Percentiles rank a stretch among this genome's conserved stretches.
Conservation (phyloP, 1,139 yeast species). For the Debaryomyces singareniensis region DNA sequence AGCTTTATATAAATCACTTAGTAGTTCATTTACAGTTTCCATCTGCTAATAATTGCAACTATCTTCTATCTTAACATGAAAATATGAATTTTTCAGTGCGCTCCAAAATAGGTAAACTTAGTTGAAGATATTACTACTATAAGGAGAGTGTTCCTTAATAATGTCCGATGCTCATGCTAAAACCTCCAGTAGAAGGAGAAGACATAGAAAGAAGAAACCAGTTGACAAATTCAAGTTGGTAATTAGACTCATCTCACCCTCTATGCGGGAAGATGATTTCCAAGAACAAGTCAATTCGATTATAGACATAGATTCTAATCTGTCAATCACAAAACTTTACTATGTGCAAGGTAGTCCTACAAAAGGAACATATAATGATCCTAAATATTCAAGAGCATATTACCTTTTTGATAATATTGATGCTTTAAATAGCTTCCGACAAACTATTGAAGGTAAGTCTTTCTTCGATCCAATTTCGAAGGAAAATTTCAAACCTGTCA, state of each 20-base stretch:
- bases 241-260: slow-evolving; percentile 16
- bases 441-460: slow-evolving; percentile 13
- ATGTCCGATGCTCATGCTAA: too few species aligned
- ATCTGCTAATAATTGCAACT: too few species aligned
- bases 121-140: too few species aligned
- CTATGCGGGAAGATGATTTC: slow-evolving; percentile 13
- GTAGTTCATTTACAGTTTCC: slow-evolving; percentile 5
- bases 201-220: too few species aligned
- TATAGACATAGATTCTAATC: slow-evolving; percentile 4
- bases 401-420: slow-evolving; percentile 13
- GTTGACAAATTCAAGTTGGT: slow-evolving; percentile 9
- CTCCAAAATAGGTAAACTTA: too few species aligned
- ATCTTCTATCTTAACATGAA: too few species aligned
- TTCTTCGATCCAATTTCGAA: slow-evolving; percentile 15
- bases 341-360: slow-evolving; percentile 16
- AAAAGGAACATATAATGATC: slow-evolving; percentile 17
- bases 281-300: slow-evolving; percentile 11
- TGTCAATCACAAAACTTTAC: slow-evolving; percentile 9
- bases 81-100: too few species aligned
- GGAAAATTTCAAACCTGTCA: slow-evolving; percentile 19
- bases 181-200: too few species aligned
- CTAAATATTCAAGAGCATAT: slow-evolving; percentile 24
- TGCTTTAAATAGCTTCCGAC: slow-evolving; percentile 10
- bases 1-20: slow-evolving; percentile 3
- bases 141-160: too few species aligned